Conservation (phyloP, 2,329 filamentous ascomycete genomes). For the Colletotrichum cuscutae region DNA sequence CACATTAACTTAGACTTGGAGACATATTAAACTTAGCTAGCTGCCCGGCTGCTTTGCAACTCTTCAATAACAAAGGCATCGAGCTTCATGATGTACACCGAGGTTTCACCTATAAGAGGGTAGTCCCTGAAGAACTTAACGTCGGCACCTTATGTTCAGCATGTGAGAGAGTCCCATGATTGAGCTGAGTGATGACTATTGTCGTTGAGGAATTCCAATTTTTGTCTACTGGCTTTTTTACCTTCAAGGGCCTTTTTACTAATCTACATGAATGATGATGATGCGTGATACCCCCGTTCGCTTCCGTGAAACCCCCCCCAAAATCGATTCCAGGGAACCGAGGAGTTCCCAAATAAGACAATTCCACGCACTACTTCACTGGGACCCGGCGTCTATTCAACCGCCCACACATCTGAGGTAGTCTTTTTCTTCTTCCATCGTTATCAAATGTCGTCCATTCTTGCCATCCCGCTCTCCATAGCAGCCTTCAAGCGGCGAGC, state of each 20-base stretch:
- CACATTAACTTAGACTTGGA: not conserved
- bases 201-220: not conserved
- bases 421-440: not conserved
- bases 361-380: not conserved
- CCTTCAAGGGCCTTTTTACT: conserved; percentile 1
- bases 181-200: not conserved
- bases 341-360: conserved; percentile 9
- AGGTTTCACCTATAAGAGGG: no score
- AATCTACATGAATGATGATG: conserved; percentile 16
- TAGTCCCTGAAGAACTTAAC: no score
- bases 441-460: not conserved
- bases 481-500: not conserved
- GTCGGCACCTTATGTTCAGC: not conserved
- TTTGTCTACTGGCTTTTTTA: not conserved
- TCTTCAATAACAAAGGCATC: not conserved
- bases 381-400: not conserved
- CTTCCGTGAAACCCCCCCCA: not conserved
- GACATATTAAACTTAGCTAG: not conserved
- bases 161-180: not conserved
- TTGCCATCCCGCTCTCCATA: not conserved
- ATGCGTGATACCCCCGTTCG: not conserved
- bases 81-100: not conserved
- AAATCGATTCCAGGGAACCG: not conserved
- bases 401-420: not conserved
- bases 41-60: not conserved